Evolutionary conservation across 2,329 filamentous ascomycete species (phyloP).

Genomic region (Claviceps maximensis): DNA sequence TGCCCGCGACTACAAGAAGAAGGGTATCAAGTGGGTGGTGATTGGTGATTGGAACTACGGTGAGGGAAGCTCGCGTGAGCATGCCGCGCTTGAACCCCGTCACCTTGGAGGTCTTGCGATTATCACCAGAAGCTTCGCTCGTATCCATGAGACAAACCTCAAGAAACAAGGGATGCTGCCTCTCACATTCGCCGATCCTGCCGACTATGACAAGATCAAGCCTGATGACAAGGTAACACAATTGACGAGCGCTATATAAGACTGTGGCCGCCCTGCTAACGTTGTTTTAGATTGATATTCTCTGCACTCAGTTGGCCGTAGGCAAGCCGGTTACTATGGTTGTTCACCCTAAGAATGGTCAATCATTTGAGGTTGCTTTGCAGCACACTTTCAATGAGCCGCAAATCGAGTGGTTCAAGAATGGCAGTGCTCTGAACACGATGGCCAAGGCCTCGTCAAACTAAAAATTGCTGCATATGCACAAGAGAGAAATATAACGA

Average conservation of each 20-base stretch:
- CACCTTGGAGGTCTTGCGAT: slow-evolving; percentile 95
- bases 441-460: slow-evolving; percentile 62
- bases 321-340: slow-evolving; percentile 86
- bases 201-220: slow-evolving; percentile 95
- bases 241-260: background rate
- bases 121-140: slow-evolving; percentile 88
- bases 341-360: slow-evolving; percentile 82
- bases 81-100: slow-evolving; percentile 92
- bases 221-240: slow-evolving; percentile 63
- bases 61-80: slow-evolving; percentile 94
- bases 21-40: slow-evolving; percentile 93
- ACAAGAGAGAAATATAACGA: background rate
- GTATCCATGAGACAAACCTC: slow-evolving; percentile 99
- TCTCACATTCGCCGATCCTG: slow-evolving; percentile 84
- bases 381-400: slow-evolving; percentile 95
- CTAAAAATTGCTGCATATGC: slow-evolving; percentile 9
- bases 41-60: slow-evolving; percentile 99
- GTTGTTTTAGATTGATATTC: slow-evolving; percentile 53
- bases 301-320: slow-evolving; percentile 78
- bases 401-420: slow-evolving; percentile 99
- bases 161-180: slow-evolving; percentile 99
- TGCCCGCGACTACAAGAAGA: slow-evolving; percentile 96
- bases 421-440: slow-evolving; percentile 92
- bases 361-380: slow-evolving; percentile 69
- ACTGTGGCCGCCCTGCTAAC: slow-evolving; percentile 11